Evolutionary conservation across 2,329 filamentous ascomycete species (phyloP).

Genomic region (Bimuria novae-zelandiae): DNA sequence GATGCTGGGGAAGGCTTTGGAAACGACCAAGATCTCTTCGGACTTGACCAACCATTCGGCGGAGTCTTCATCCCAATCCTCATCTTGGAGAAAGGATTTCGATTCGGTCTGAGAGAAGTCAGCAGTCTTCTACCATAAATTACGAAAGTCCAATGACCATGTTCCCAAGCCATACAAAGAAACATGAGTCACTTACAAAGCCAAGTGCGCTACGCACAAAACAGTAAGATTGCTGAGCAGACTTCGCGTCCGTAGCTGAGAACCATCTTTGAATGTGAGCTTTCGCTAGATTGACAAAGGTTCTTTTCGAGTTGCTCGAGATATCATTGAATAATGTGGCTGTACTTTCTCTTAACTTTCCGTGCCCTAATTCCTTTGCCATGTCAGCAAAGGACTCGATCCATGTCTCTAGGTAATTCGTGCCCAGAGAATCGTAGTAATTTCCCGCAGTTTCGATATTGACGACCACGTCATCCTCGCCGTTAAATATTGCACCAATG

Average conservation of each 20-base stretch:
- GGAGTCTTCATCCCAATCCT: neutral
- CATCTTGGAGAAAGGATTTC: neutral
- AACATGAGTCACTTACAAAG: neutral
- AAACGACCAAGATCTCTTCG: neutral
- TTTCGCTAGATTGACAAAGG: neutral
- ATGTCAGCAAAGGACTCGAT: neutral
- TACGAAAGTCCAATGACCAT: neutral
- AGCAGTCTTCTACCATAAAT: neutral
- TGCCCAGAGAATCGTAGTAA: neutral
- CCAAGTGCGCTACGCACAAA: neutral
- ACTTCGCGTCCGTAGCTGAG: neutral
- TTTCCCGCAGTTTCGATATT: neutral
- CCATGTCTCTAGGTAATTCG: neutral
- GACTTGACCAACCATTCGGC: neutral
- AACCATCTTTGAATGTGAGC: conserved; percentile 1
- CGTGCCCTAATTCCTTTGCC: neutral
- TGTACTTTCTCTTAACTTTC: conserved; percentile 1
- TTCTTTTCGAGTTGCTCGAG: neutral
- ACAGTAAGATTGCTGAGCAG: neutral
- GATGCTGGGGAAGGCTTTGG: neutral
- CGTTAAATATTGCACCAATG: neutral
- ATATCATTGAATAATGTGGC: neutral
- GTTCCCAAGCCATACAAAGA: neutral
- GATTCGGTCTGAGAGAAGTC: neutral
- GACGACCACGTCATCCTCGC: neutral